phyloP scores from a whole-genome alignment of 495 filamentous ascomycete species.

The Aspergillus baeticus region DNA sequence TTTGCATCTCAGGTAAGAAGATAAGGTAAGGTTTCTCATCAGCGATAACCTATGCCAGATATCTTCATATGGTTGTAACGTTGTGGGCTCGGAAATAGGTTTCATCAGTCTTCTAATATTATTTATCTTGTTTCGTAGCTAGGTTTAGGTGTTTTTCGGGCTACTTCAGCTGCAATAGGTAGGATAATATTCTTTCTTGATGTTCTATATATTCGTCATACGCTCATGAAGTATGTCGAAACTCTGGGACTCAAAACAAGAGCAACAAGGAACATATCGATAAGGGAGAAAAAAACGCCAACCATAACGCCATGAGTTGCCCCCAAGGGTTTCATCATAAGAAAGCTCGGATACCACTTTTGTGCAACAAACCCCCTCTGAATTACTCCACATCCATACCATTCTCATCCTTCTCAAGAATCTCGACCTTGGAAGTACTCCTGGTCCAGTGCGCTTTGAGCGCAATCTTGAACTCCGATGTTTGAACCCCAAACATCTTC shows the following conservation, averaged over 20 bases:
- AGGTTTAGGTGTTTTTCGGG: not conserved
- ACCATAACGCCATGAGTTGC: conserved; percentile 39
- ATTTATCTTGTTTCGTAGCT: conserved; percentile 9
- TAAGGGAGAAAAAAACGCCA: conserved; percentile 33
- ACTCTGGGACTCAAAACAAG: not conserved
- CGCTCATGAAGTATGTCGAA: conserved; percentile 30
- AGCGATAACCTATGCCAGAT: conserved; percentile 35
- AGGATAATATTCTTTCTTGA: conserved; percentile 7
- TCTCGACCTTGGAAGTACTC: conserved; percentile 40
- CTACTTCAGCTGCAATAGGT: not conserved
- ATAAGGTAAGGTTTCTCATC: conserved; percentile 61
- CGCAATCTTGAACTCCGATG: conserved; percentile 82
- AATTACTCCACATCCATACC: conserved; percentile 42
- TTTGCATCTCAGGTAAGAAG: conserved; percentile 58
- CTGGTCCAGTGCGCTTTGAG: conserved; percentile 62
- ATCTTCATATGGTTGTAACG: conserved; percentile 31
- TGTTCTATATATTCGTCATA: conserved; percentile 33
- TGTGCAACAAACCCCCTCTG: conserved; percentile 1
- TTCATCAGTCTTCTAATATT: conserved; percentile 5
- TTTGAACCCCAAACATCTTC: conserved; percentile 88
- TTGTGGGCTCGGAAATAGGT: conserved; percentile 21
- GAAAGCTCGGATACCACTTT: conserved; percentile 23
- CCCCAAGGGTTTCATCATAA: conserved; percentile 27
- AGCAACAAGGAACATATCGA: conserved; percentile 7
- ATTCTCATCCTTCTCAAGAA: conserved; percentile 35